Evolutionary conservation across 768 basidiomycete genomes (phyloP).

Genomic region (Mycena floridula): DNA sequence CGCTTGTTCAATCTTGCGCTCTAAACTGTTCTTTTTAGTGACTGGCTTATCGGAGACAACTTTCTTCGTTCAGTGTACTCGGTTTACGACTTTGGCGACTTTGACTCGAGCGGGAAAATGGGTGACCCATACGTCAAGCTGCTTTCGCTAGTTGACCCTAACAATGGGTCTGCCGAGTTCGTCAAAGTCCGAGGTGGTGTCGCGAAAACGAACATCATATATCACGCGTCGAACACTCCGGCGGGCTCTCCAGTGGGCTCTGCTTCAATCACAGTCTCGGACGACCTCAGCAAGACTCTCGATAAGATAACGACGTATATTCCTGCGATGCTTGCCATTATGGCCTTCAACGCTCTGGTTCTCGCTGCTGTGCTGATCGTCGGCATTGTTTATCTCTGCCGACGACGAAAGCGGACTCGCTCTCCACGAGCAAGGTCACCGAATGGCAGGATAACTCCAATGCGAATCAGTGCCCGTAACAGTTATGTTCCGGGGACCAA

Average conservation of each 20-base stretch:
- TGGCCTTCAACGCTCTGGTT: conserved; percentile 73
- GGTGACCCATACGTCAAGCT: conserved; percentile 77
- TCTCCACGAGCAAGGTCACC: conserved; percentile 20
- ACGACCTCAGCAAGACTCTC: conserved; percentile 51
- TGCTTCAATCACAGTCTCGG: conserved; percentile 46
- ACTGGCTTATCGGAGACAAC: conserved; percentile 81
- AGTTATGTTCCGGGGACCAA: conserved; percentile 31
- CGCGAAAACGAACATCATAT: conserved; percentile 63
- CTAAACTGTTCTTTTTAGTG: conserved; percentile 34
- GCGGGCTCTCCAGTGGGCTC: conserved; percentile 28
- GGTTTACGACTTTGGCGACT: conserved; percentile 83
- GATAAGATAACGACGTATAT: conserved; percentile 59
- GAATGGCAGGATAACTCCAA: conserved; percentile 46
- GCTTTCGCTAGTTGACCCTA: conserved; percentile 61
- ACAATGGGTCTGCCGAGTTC: conserved; percentile 68
- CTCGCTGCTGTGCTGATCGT: conserved; percentile 50
- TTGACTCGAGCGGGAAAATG: conserved; percentile 53
- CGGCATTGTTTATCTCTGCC: conserved; percentile 50
- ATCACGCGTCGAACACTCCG: conserved; percentile 41
- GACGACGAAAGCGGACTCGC: conserved; percentile 27
- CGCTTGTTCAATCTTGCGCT: neutral
- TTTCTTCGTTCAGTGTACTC: conserved; percentile 79
- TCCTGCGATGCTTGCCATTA: conserved; percentile 68
- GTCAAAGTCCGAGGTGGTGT: conserved; percentile 59
- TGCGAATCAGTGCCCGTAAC: conserved; percentile 48